Conservation (phyloP, 352 stramenopile species). For the Pythium periplocum region DNA sequence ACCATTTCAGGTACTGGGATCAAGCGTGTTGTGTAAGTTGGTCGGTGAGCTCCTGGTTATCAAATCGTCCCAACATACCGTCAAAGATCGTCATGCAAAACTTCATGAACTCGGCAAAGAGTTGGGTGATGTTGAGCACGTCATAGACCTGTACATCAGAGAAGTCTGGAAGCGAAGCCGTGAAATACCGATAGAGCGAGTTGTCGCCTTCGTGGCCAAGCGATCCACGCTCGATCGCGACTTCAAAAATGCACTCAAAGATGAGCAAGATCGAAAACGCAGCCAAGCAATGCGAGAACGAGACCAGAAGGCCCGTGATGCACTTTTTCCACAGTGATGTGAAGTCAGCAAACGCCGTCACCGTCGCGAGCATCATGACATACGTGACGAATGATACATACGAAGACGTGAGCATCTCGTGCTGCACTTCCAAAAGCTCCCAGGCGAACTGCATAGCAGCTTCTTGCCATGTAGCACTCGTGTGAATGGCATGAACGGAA, state of each 20-base stretch:
- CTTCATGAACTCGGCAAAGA: conserved; percentile 69
- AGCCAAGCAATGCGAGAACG: conserved; percentile 52
- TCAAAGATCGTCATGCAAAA: conserved; percentile 84
- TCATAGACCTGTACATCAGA: conserved; percentile 60
- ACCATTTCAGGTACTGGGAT: conserved; percentile 69
- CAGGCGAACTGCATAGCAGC: conserved; percentile 35
- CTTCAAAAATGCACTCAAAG: conserved; percentile 77
- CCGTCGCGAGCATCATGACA: conserved; percentile 45
- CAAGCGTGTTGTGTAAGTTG: neutral
- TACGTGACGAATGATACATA: conserved; percentile 68
- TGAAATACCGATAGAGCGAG: conserved; percentile 78
- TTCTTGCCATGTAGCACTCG: conserved; percentile 37
- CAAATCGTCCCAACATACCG: conserved; percentile 27
- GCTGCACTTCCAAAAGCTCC: conserved; percentile 50
- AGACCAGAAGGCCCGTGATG: conserved; percentile 40
- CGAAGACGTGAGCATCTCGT: conserved; percentile 70
- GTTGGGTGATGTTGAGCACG: conserved; percentile 46
- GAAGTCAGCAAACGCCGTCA: conserved; percentile 72
- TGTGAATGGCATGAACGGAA: conserved; percentile 68
- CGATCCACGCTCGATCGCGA: conserved; percentile 54
- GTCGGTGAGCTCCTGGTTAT: no score
- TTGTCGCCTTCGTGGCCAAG: conserved; percentile 61
- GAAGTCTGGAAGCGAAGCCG: conserved; percentile 64
- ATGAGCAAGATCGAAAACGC: conserved; percentile 71
- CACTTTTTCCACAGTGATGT: conserved; percentile 56